Conservation (phyloP, 805 yeast species). For the Schizosaccharomyces japonicus region DNA sequence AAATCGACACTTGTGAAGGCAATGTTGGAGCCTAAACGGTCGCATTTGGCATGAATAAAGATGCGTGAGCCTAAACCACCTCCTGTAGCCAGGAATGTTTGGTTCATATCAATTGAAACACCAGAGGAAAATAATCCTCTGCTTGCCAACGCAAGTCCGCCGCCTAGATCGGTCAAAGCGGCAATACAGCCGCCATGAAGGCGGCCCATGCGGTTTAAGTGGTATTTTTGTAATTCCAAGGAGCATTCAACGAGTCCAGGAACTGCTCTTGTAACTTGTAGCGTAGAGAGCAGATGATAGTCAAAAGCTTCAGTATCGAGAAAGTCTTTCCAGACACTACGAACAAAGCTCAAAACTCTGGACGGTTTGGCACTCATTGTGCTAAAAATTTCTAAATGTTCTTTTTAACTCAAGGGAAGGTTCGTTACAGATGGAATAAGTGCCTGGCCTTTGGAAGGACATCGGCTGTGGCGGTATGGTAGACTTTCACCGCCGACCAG, state of each 20-base stretch:
- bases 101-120: slow-evolving; percentile 21
- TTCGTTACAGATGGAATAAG: too few relatives aligned
- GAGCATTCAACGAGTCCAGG: slow-evolving; percentile 2
- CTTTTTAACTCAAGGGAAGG: too few relatives aligned
- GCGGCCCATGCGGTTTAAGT: slow-evolving; percentile 1
- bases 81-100: slow-evolving; percentile 19
- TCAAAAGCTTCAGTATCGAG: neutral
- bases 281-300: neutral
- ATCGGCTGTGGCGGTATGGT: too few relatives aligned
- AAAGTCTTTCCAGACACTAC: slow-evolving; percentile 1
- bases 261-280: neutral
- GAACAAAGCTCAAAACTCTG: neutral
- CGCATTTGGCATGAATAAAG: neutral
- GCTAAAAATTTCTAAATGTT: too few relatives aligned
- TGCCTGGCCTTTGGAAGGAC: too few relatives aligned
- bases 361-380: too few relatives aligned
- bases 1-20: slow-evolving; percentile 21
- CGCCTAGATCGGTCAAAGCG: slow-evolving; percentile 18
- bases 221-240: neutral
- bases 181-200: slow-evolving; percentile 5
- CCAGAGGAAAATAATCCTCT: slow-evolving; percentile 22
- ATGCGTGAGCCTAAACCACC: slow-evolving; percentile 15
- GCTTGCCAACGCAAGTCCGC: slow-evolving; percentile 22
- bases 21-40: slow-evolving; percentile 18
- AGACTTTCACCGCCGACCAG: too few relatives aligned